Conservation (phyloP, 1,284 basidiomycete genomes). For the Ustilago loliicola region DNA sequence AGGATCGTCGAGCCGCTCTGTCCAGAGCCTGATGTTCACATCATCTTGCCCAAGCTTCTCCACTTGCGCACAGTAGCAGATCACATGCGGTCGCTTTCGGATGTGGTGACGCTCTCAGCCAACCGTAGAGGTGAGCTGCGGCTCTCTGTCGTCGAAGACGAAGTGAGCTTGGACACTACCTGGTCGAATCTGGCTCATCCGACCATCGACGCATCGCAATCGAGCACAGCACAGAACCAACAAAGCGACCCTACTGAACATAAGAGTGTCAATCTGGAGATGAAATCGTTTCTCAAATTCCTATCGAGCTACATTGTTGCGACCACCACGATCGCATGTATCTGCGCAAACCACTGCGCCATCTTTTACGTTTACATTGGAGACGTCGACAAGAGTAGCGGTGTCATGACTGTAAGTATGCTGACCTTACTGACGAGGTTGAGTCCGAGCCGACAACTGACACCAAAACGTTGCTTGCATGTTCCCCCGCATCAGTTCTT, state of each 20-base stretch:
- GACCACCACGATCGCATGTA: conserved; percentile 66
- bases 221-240: conserved; percentile 33
- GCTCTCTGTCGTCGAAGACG: conserved; percentile 50
- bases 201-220: conserved; percentile 42
- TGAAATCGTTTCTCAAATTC: conserved; percentile 66
- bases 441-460: background rate
- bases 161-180: conserved; percentile 64
- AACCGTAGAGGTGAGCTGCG: conserved; percentile 58
- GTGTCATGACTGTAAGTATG: conserved; percentile 56
- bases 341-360: conserved; percentile 68
- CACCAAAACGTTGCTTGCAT: background rate
- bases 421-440: background rate
- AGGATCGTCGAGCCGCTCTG: conserved; percentile 67
- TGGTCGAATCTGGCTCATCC: conserved; percentile 66
- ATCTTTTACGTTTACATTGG: conserved; percentile 71
- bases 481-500: conserved; percentile 40
- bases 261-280: conserved; percentile 64
- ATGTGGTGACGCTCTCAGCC: conserved; percentile 58
- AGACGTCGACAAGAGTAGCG: conserved; percentile 55
- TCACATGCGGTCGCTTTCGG: conserved; percentile 65
- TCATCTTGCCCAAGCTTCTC: conserved; percentile 64
- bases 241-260: conserved; percentile 34
- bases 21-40: conserved; percentile 66
- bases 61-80: conserved; percentile 66
- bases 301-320: conserved; percentile 66